phyloP scores from a whole-genome alignment of 139 green algal species.

The Mesotaenium endlicherianum region DNA sequence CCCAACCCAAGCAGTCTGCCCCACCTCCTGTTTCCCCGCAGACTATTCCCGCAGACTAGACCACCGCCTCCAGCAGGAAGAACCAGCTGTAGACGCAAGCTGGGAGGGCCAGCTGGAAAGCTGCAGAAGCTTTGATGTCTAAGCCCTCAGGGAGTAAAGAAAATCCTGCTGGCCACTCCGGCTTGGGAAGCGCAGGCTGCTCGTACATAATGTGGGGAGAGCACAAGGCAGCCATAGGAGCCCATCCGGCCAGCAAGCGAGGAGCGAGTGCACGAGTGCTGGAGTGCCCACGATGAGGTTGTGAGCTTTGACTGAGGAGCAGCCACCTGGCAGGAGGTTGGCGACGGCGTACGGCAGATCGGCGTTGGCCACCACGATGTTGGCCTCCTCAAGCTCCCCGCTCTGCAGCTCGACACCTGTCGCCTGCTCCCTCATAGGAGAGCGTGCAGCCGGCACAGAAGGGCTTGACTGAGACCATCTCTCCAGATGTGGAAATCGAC shows the following conservation, averaged over 20 bases:
- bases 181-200: neutral
- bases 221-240: neutral
- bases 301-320: neutral
- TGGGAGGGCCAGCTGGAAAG: no score
- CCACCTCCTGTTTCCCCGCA: no score
- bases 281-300: neutral
- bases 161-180: neutral
- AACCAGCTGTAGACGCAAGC: no score
- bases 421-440: constrained; percentile 12
- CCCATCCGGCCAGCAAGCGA: neutral
- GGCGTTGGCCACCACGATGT: constrained; percentile 67
- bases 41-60: no score
- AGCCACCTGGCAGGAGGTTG: neutral
- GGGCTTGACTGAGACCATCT: no score
- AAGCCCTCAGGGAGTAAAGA: neutral
- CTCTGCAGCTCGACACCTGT: constrained; percentile 62
- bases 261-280: neutral
- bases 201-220: neutral
- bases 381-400: constrained; percentile 58
- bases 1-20: no score
- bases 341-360: constrained; percentile 37
- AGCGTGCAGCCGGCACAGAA: neutral
- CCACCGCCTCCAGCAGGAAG: no score
- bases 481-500: no score
- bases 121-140: no score